Conservation (phyloP, 805 yeast genomes). For the Kodamaea hsintzibuensis region DNA sequence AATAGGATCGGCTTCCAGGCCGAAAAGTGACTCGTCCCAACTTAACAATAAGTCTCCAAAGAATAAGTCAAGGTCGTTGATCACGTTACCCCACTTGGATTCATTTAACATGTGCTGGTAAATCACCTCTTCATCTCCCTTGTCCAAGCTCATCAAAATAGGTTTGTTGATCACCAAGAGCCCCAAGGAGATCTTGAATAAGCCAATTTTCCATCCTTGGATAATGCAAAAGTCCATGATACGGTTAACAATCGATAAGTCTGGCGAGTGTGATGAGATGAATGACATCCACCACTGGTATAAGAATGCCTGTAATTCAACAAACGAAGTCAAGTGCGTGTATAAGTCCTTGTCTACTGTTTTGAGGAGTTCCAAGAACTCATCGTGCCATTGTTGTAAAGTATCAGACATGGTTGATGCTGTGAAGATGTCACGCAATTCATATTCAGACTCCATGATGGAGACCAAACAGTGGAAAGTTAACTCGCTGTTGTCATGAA, state of each 20-base stretch:
- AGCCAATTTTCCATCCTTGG: slow-evolving; percentile 54
- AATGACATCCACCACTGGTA: slow-evolving; percentile 68
- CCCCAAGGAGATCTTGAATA: slow-evolving; percentile 57
- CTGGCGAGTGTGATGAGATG: slow-evolving; percentile 61
- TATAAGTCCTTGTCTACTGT: slow-evolving; percentile 41
- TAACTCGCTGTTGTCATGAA: slow-evolving; percentile 32
- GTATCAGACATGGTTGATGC: slow-evolving; percentile 55
- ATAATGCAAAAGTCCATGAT: slow-evolving; percentile 51
- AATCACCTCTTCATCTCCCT: slow-evolving; percentile 43
- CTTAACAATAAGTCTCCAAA: slow-evolving; percentile 39
- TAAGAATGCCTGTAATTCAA: slow-evolving; percentile 50
- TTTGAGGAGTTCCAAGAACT: slow-evolving; percentile 49
- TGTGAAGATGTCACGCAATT: slow-evolving; percentile 51
- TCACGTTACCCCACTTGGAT: slow-evolving; percentile 43
- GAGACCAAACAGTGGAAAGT: slow-evolving; percentile 56
- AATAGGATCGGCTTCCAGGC: background rate
- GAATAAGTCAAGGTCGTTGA: slow-evolving; percentile 37
- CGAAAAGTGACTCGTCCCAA: slow-evolving; percentile 36
- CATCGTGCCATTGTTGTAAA: slow-evolving; percentile 50
- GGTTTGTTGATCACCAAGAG: slow-evolving; percentile 50
- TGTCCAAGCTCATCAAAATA: slow-evolving; percentile 35
- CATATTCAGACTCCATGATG: slow-evolving; percentile 57
- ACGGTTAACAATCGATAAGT: slow-evolving; percentile 46
- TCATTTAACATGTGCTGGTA: slow-evolving; percentile 46
- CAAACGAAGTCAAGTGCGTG: slow-evolving; percentile 42